phyloP scores from a whole-genome alignment of 2,329 filamentous ascomycete species.

The Fusarium concolor region DNA sequence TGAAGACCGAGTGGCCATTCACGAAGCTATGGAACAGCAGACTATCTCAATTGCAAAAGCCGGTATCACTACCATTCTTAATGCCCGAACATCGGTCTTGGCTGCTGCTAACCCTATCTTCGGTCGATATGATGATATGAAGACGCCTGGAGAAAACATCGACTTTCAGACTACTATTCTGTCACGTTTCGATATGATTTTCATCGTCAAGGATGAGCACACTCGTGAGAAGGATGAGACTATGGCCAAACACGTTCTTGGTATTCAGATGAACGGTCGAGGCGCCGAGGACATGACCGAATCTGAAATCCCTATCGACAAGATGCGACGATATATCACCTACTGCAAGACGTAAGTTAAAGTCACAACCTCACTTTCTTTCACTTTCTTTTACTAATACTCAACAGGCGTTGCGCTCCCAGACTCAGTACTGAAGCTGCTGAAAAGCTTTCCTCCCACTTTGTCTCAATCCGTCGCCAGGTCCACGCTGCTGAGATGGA shows the following conservation, averaged over 20 bases:
- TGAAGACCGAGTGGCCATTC: conserved; percentile 96
- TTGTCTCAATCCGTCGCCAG: conserved; percentile 94
- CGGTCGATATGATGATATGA: conserved; percentile 97
- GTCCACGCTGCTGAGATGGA: conserved; percentile 92
- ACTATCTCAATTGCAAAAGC: conserved; percentile 99
- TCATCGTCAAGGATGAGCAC: conserved; percentile 97
- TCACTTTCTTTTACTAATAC: conserved; percentile 45
- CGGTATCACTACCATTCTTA: conserved; percentile 97
- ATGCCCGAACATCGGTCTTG: conserved; percentile 92
- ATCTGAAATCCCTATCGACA: conserved; percentile 91
- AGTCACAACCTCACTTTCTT: conserved; percentile 51
- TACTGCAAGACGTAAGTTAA: conserved; percentile 92
- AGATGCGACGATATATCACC: conserved; percentile 96
- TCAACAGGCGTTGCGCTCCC: conserved; percentile 83
- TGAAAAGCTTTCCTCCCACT: conserved; percentile 96
- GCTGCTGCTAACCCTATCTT: conserved; percentile 98
- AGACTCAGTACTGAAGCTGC: conserved; percentile 90
- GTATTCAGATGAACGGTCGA: conserved; percentile 92
- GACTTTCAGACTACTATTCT: conserved; percentile 99
- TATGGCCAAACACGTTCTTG: conserved; percentile 97
- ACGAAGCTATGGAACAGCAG: conserved; percentile 99
- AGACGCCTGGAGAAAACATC: conserved; percentile 97
- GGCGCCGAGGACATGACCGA: conserved; percentile 85
- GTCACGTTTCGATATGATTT: conserved; percentile 99
- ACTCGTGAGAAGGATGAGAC: conserved; percentile 88